A percentile compares a stretch with the other conserved stretches of the same genome.
These are phyloP conservation scores for Ramularia collo-cygni DNA, from an alignment of 2,329 filamentous ascomycete species.

Conservation along the genomic window DNA sequence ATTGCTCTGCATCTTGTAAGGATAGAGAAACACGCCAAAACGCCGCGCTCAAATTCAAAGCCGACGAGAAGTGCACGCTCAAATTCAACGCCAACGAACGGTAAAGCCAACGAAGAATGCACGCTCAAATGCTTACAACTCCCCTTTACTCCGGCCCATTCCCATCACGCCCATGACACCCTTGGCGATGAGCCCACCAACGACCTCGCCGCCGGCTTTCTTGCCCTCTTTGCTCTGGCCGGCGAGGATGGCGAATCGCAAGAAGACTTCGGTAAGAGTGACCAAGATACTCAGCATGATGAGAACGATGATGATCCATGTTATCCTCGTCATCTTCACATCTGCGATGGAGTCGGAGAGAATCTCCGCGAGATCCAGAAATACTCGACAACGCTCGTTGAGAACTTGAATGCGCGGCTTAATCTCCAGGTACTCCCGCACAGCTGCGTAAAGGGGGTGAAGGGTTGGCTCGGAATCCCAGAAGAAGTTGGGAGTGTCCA, in stretches of 20 bases:
- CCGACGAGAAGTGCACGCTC: too few species aligned
- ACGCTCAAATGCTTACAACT: too few species aligned
- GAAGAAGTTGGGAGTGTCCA: constrained; percentile 95
- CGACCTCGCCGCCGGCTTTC: constrained; percentile 8
- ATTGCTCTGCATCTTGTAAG: too few species aligned
- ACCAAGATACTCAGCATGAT: constrained; percentile 88
- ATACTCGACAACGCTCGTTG: constrained; percentile 93
- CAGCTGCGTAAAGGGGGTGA: constrained; percentile 86
- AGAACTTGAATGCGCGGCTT: constrained; percentile 92
- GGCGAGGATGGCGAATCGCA: constrained; percentile 71
- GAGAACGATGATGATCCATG: constrained; percentile 95
- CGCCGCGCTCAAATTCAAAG: too few species aligned
- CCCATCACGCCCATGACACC: background rate
- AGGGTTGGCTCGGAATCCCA: constrained; percentile 96
- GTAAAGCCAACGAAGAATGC: too few species aligned
- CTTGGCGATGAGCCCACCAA: constrained; percentile 6
- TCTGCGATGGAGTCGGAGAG: constrained; percentile 87
- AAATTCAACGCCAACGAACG: too few species aligned
- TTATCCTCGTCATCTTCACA: constrained; percentile 91
- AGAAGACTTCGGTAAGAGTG: constrained; percentile 78
- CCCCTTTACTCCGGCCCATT: background rate
- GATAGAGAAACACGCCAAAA: too few species aligned
- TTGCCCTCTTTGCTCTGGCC: constrained; percentile 13
- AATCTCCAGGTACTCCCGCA: constrained; percentile 96
- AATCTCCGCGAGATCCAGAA: constrained; percentile 92